Evolutionary conservation across 2,329 filamentous ascomycete species (phyloP).

Genomic region (Keithomyces neogunnii): DNA sequence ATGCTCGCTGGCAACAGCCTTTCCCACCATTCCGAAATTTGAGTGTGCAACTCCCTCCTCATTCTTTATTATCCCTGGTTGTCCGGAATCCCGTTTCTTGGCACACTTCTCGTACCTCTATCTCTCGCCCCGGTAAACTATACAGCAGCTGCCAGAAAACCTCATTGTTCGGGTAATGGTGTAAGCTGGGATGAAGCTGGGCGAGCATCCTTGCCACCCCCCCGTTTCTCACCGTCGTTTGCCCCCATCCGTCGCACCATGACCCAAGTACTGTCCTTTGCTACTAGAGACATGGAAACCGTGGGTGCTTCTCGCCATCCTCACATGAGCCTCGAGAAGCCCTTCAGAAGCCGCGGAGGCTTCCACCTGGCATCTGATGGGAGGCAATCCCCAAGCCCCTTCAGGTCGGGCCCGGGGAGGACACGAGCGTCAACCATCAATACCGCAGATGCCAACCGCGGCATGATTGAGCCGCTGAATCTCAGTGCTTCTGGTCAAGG

Average conservation of each 20-base stretch:
- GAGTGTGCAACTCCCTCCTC: background rate
- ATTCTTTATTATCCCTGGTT: conserved; percentile 8
- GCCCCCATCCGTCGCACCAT: conserved; percentile 8
- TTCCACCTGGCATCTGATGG: conserved; percentile 6
- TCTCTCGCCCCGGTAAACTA: background rate
- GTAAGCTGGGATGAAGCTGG: conserved; percentile 3
- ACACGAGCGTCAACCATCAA: conserved; percentile 40
- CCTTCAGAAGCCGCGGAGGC: conserved; percentile 8
- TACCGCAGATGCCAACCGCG: conserved; percentile 33
- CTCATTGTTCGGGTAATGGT: conserved; percentile 1
- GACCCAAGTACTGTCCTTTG: conserved; percentile 17
- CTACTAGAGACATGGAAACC: conserved; percentile 14
- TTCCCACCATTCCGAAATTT: conserved; percentile 3
- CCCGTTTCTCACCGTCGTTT: conserved; percentile 2
- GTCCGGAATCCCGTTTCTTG: conserved; percentile 2
- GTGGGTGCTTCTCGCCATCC: conserved; percentile 11
- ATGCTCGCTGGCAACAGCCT: conserved; percentile 4
- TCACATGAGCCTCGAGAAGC: conserved; percentile 14
- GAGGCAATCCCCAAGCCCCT: conserved; percentile 6
- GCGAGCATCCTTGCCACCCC: conserved; percentile 5
- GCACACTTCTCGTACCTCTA: background rate
- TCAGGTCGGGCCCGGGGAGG: conserved; percentile 13
- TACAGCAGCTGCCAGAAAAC: background rate
- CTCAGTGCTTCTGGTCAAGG: conserved; percentile 20
- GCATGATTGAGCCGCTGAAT: conserved; percentile 20